Conservation (phyloP, 805 yeast genomes). For the Saccharomycopsis vini region DNA sequence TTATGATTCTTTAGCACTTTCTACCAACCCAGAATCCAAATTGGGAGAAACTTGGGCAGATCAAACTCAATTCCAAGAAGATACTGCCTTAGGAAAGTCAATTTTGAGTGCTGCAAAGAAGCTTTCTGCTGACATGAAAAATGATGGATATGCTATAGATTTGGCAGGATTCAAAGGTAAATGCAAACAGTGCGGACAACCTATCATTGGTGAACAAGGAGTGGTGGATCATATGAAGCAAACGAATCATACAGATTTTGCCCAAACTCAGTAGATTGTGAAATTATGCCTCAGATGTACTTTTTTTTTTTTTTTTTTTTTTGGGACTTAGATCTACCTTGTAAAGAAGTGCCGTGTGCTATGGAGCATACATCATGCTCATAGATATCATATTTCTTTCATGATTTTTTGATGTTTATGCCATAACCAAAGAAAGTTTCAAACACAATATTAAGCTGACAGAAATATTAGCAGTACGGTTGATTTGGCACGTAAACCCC, state of each 20-base stretch:
- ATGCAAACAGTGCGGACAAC: constrained; percentile 46
- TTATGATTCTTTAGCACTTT: constrained; percentile 52
- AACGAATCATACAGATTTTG: constrained; percentile 51
- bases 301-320: too few relatives aligned
- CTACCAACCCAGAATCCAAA: constrained; percentile 19
- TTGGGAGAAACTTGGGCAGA: constrained; percentile 22
- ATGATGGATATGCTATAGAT: constrained; percentile 53
- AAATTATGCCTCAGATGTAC: too few relatives aligned
- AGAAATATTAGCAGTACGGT: too few relatives aligned
- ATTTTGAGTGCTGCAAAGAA: constrained; percentile 31
- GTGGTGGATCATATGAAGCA: constrained; percentile 55
- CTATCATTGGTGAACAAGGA: constrained; percentile 53
- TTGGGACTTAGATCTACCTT: too few relatives aligned
- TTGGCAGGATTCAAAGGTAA: constrained; percentile 48
- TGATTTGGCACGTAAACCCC: too few relatives aligned
- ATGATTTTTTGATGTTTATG: too few relatives aligned
- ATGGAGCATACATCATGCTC: too few relatives aligned
- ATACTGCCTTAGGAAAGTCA: constrained; percentile 25
- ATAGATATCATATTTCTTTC: too few relatives aligned
- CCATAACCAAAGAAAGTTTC: too few relatives aligned
- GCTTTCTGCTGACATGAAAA: constrained; percentile 34
- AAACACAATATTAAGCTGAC: too few relatives aligned
- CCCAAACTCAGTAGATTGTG: too few relatives aligned
- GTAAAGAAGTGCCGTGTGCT: too few relatives aligned
- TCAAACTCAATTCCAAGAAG: constrained; percentile 34